phyloP scores from a whole-genome alignment of 345 rosid species.

The Geranium brycei region DNA sequence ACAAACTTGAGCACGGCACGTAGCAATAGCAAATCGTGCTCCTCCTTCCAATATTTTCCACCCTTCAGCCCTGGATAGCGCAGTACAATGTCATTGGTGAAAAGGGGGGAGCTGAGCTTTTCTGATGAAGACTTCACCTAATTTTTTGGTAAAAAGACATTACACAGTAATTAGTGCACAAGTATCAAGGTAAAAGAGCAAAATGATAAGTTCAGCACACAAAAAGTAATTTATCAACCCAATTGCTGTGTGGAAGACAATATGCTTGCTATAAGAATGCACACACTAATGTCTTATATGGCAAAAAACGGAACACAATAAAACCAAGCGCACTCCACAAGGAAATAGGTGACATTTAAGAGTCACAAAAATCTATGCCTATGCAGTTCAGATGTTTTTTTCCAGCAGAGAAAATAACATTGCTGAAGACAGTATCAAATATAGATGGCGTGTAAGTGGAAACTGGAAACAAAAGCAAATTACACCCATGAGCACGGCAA shows the following conservation, averaged over 20 bases:
- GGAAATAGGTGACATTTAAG: background rate
- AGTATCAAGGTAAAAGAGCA: too few species aligned
- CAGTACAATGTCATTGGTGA: slow-evolving; percentile 44
- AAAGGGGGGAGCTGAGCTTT: slow-evolving; percentile 44
- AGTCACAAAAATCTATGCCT: too few species aligned
- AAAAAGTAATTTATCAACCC: too few species aligned
- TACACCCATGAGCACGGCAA: too few species aligned
- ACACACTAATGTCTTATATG: too few species aligned
- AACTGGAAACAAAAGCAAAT: too few species aligned
- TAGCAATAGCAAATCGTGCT: slow-evolving; percentile 63
- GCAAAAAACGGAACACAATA: background rate
- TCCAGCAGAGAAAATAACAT: too few species aligned
- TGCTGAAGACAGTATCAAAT: too few species aligned
- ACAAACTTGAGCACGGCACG: slow-evolving; percentile 79
- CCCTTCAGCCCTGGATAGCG: slow-evolving; percentile 71
- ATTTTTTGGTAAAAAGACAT: slow-evolving; percentile 5
- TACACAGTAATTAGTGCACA: too few species aligned
- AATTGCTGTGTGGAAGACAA: background rate
- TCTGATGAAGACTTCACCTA: slow-evolving; percentile 51
- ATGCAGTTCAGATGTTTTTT: too few species aligned
- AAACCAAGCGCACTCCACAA: background rate
- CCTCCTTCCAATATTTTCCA: slow-evolving; percentile 89
- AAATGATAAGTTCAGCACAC: too few species aligned
- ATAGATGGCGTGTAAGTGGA: too few species aligned
- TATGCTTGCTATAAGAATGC: background rate